phyloP scores from a whole-genome alignment of 306 rosid genomes.

The Mimosa bimucronata region DNA sequence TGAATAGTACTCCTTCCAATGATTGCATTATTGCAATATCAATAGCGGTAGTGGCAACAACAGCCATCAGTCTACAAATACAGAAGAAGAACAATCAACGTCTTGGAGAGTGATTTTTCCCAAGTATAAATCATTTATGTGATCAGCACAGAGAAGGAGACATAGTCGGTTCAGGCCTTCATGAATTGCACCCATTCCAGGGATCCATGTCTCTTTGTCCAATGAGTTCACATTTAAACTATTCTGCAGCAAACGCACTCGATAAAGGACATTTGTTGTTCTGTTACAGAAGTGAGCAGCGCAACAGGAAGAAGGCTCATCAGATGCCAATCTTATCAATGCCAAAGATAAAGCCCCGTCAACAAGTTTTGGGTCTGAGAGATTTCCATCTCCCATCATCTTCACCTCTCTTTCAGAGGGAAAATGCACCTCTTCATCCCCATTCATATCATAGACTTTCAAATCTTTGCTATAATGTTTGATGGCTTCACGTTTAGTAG shows the following conservation, averaged over 20 bases:
- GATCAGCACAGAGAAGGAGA: constrained; percentile 80
- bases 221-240: constrained; percentile 52
- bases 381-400: constrained; percentile 89
- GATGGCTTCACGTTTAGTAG: constrained; percentile 77
- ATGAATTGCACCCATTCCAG: constrained; percentile 73
- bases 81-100: constrained; percentile 63
- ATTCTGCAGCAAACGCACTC: constrained; percentile 66
- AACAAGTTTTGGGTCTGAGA: constrained; percentile 82
- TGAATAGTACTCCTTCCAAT: no score
- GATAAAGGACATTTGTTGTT: constrained; percentile 60
- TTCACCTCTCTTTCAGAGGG: constrained; percentile 89
- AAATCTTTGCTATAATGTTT: constrained; percentile 84
- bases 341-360: constrained; percentile 73
- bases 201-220: constrained; percentile 67
- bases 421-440: constrained; percentile 71
- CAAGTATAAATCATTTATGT: constrained; percentile 65
- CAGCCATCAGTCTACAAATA: constrained; percentile 48
- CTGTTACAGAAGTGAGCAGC: constrained; percentile 81
- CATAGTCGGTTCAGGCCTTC: constrained; percentile 68
- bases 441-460: constrained; percentile 66
- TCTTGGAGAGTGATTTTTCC: constrained; percentile 78
- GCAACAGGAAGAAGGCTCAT: constrained; percentile 66
- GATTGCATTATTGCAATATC: no score
- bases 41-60: neutral
- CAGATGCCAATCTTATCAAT: constrained; percentile 71